phyloP scores from a whole-genome alignment of 2,329 filamentous ascomycete species.

The Biscogniauxia mediterranea region DNA sequence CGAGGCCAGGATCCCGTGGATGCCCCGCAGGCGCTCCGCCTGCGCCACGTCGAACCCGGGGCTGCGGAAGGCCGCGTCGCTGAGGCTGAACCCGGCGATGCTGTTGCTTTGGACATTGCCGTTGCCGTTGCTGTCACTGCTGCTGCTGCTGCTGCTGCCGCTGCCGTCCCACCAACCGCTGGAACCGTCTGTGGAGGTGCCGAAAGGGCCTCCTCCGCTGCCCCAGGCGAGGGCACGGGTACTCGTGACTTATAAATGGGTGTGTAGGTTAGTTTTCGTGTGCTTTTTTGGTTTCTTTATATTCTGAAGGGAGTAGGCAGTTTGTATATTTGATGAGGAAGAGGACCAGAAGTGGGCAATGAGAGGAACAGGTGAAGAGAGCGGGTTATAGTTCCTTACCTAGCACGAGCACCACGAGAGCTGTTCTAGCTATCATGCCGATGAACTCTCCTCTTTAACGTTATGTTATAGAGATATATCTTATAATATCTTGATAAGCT shows the following conservation, averaged over 20 bases:
- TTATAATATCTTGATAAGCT: no score
- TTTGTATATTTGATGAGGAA: no score
- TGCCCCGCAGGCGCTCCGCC: slow-evolving; percentile 32
- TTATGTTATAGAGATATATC: background rate
- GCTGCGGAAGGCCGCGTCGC: background rate
- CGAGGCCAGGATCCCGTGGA: slow-evolving; percentile 42
- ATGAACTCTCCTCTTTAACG: background rate
- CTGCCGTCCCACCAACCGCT: background rate
- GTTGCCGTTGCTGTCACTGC: background rate
- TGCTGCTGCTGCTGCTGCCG: background rate
- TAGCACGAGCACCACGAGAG: background rate
- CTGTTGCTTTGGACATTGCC: background rate
- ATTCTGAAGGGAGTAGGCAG: background rate
- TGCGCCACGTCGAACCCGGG: slow-evolving; percentile 28
- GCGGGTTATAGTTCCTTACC: background rate
- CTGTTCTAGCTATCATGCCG: background rate
- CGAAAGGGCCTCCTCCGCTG: slow-evolving; percentile 5
- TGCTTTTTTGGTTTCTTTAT: background rate
- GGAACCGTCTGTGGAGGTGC: background rate
- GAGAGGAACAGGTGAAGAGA: no score
- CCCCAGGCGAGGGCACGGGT: background rate
- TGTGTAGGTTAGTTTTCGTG: background rate
- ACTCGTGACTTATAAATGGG: background rate
- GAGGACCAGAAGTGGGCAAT: no score
- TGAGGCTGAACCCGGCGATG: slow-evolving; percentile 2